Base-by-base conservation (phyloP, 768 basidiomycete species). In the Lactarius hatsudake region DNA sequence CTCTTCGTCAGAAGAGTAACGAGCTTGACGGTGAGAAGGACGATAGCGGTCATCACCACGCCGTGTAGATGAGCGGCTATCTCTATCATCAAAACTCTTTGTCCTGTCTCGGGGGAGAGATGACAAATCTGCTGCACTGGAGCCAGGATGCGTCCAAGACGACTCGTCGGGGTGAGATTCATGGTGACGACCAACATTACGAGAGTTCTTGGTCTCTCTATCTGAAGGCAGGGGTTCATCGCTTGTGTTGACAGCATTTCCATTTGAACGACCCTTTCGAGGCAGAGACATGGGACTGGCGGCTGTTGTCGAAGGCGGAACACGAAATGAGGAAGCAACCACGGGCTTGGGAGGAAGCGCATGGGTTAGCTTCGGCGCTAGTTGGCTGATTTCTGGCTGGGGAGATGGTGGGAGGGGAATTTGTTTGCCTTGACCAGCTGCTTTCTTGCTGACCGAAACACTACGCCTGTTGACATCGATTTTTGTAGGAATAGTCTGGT, bases 251-350 rank as follows among this genome's bases (percentile, higher is more conserved):
- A 51, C 32, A 8, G 53, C 23, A 32, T 1, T 69, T 26, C 70
- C 70, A 32, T 71, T 71, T 26, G 67, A 58, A 32, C 70, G 64
- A 20, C 70, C 70, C 68, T 71, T 71, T 54, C 64, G 70, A 9
- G 70, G 68, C 48, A 71, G 63, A 34, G 68, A 71, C 70, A 71
- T 71, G 18, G 70, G 70, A 59, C 70, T 71, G 36, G 70, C 70
- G 15, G 70, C 70, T 20, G 70, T 71, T 32, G 70, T 71, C 28
- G 70, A 71, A 57, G 70, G 68, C 2, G 68, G 62, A 5, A 64
- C 43, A 30, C 68, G 70, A 42, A 71, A 66, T 5, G 70, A 61
- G 10, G 66, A 64, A 40, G 68, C 63, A 13, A 66, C 64, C 18
- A 71, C 61, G 18, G 70, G 70, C 57, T 71, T 71, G 9, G 70